Evolutionary conservation across 2,329 filamentous ascomycete genomes (phyloP).

Genomic region (Phaeosphaeriaceae sp.): DNA sequence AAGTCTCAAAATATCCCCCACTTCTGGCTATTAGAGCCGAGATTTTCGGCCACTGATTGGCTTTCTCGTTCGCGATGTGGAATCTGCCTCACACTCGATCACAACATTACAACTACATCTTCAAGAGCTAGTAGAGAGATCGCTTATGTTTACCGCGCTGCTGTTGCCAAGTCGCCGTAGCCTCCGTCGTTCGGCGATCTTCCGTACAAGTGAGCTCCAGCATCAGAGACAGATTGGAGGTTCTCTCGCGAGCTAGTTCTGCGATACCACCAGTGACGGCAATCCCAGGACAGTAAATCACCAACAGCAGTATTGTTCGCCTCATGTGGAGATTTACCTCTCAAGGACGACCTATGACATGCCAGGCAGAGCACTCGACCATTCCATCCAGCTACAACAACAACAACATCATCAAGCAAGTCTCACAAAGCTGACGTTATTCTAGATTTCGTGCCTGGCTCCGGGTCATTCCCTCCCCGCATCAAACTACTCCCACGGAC

Average conservation of each 20-base stretch:
- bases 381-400: background rate
- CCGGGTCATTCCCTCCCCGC: conserved; percentile 9
- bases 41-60: background rate
- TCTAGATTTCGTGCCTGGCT: background rate
- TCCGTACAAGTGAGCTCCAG: background rate
- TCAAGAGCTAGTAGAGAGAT: background rate
- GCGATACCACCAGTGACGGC: background rate
- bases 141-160: background rate
- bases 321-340: background rate
- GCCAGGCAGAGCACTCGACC: background rate
- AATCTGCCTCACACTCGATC: background rate
- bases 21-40: background rate
- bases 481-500: background rate
- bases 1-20: conserved; percentile 2
- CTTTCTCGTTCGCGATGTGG: background rate
- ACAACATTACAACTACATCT: background rate
- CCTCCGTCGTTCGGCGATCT: conserved; percentile 2
- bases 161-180: conserved; percentile 1
- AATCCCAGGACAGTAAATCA: background rate
- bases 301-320: background rate
- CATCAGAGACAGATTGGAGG: background rate
- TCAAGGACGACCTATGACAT: background rate
- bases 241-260: background rate
- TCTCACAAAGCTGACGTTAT: background rate
- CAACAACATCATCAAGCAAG: background rate